phyloP scores from a whole-genome alignment of 306 rosid genomes.

The Lathyrus sativus region DNA sequence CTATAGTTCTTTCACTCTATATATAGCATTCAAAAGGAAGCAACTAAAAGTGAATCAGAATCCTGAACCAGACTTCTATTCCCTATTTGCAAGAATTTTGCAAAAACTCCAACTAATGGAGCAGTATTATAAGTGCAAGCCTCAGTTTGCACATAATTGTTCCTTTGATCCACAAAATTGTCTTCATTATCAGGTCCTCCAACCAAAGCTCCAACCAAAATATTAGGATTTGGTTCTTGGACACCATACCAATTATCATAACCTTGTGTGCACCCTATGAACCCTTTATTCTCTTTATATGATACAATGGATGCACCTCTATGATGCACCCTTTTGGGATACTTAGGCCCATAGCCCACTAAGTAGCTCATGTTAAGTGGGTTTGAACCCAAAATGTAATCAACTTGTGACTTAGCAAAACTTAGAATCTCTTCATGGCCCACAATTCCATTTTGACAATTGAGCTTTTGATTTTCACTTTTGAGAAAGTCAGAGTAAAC shows the following conservation, averaged over 20 bases:
- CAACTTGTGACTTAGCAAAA: conserved; percentile 66
- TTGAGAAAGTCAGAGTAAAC: conserved; percentile 65
- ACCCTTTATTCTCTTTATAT: conserved; percentile 68
- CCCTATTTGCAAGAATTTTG: conserved; percentile 52
- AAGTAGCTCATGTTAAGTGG: conserved; percentile 79
- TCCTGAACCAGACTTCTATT: conserved; percentile 40
- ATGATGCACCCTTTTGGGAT: conserved; percentile 74
- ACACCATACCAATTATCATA: conserved; percentile 74
- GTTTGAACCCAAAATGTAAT: conserved; percentile 73
- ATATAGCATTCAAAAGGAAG: conserved; percentile 41
- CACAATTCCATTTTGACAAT: conserved; percentile 47
- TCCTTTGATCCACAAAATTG: conserved; percentile 61
- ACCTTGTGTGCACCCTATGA: conserved; percentile 91
- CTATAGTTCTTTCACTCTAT: conserved; percentile 16
- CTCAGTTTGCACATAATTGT: conserved; percentile 82
- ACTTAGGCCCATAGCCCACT: conserved; percentile 67
- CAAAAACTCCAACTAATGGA: conserved; percentile 80
- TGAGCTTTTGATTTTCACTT: conserved; percentile 45
- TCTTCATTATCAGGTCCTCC: conserved; percentile 80
- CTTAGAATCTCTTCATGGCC: conserved; percentile 46
- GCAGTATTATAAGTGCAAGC: conserved; percentile 94
- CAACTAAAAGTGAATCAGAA: conserved; percentile 43
- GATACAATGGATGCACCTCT: conserved; percentile 81
- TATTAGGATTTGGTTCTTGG: conserved; percentile 60
- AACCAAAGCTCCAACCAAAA: conserved; percentile 77